These are phyloP conservation scores for Hypholoma sublateritium DNA, from an alignment of 768 basidiomycete genomes.

Conservation along the genomic window DNA sequence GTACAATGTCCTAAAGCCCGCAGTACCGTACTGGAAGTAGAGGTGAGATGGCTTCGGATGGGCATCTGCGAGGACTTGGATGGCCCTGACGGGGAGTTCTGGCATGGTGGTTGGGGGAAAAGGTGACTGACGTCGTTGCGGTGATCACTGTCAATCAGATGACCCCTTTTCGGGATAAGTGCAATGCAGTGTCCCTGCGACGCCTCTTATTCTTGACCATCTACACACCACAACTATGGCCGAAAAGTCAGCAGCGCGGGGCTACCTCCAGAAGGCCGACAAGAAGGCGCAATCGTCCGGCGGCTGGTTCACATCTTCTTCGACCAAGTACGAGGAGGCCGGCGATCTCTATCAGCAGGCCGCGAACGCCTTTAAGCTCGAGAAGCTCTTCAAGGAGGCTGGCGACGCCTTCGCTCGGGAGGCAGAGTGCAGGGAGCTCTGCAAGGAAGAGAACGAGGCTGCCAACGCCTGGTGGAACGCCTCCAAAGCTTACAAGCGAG, in stretches of 20 bases:
- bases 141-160: constrained; percentile 13
- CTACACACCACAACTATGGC: constrained; percentile 44
- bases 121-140: constrained; percentile 14
- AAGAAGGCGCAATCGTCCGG: constrained; percentile 85
- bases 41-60: constrained; percentile 75
- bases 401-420: constrained; percentile 92
- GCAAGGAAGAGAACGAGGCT: constrained; percentile 90
- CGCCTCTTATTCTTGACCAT: constrained; percentile 14
- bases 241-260: constrained; percentile 75
- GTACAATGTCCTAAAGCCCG: constrained; percentile 90
- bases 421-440: constrained; percentile 90
- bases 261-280: constrained; percentile 82
- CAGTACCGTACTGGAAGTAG: constrained; percentile 88
- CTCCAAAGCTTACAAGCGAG: constrained; percentile 92
- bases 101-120: constrained; percentile 15
- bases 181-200: constrained; percentile 15
- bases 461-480: constrained; percentile 99
- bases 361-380: constrained; percentile 90
- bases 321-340: constrained; percentile 90
- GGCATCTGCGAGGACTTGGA: constrained; percentile 50
- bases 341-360: constrained; percentile 95
- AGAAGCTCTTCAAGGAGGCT: constrained; percentile 88
- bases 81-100: constrained; percentile 38
- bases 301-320: constrained; percentile 86
- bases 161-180: constrained; percentile 10